phyloP scores from a whole-genome alignment of 1,284 basidiomycete species.

The Microbotryomycetes sp. region DNA sequence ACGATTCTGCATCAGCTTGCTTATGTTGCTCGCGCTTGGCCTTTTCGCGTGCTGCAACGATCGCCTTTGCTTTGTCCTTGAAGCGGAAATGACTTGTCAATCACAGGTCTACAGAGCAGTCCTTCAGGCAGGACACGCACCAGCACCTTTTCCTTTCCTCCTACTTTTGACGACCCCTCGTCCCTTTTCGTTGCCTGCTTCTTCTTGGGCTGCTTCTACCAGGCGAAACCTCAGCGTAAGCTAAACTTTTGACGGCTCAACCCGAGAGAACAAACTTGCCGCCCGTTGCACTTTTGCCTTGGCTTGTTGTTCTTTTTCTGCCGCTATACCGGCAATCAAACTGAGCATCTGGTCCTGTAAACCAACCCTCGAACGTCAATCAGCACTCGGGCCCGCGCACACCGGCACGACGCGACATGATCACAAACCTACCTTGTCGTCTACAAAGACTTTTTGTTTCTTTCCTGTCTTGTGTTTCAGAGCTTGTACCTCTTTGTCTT shows the following conservation, averaged over 20 bases:
- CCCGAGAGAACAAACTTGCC: not conserved
- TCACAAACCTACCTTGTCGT: not conserved
- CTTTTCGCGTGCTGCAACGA: not conserved
- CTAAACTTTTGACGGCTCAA: too few relatives aligned
- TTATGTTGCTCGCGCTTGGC: not conserved
- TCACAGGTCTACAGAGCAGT: not conserved
- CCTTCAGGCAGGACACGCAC: not conserved
- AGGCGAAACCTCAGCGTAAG: not conserved
- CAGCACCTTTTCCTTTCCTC: not conserved
- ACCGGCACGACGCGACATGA: not conserved
- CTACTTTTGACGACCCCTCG: not conserved
- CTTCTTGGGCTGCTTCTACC: not conserved
- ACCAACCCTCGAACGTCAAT: not conserved
- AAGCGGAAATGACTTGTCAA: not conserved
- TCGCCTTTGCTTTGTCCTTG: not conserved
- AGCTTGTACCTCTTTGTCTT: not conserved
- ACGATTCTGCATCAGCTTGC: too few relatives aligned
- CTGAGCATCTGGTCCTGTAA: not conserved
- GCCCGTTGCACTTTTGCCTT: not conserved
- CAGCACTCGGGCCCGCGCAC: not conserved
- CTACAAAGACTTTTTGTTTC: not conserved
- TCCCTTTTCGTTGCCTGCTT: not conserved
- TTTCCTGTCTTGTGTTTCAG: not conserved
- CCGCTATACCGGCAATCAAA: not conserved
- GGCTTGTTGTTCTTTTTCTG: not conserved